Evolutionary conservation across 176 grass and related monocot genomes (phyloP), one percentile per base, ranked within the genome.

Genomic region (Phragmites australis): DNA sequence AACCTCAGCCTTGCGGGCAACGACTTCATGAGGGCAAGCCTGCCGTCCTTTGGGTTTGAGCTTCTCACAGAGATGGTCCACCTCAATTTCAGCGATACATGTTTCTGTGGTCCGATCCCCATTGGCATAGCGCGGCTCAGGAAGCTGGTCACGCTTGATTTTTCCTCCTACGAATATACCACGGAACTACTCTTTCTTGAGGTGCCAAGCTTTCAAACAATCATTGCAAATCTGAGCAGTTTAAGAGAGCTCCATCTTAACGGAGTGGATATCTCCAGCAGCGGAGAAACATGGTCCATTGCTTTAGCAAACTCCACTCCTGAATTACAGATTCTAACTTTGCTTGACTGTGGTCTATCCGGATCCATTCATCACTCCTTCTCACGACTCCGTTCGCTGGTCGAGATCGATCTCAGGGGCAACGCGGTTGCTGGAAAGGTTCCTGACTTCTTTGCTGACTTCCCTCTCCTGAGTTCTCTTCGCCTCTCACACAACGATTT

Each of bases 171-270:
- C 6, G 12, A 22, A n/a, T n/a, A n/a, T n/a, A n/a, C n/a, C n/a
- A n/a, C n/a, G n/a, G n/a, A n/a, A n/a, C n/a, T 15, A 5, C 18
- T 39, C 13, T 83, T 14, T 75, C 59, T 60, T 46, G 72, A 53
- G 42, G 25, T 64, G 11, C 75, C 65, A 11, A 29, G 48, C 1
- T 41, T 85, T 23, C 22, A 44, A 42, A 59, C 69, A 39, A 9
- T 80, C 2, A 23, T 86, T 5, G 13, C 68, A 45, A 75, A 80
- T 70, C 76, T 86, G 1, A 80, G 58, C 59, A 80, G 55, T 57
- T 45, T 80, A 59, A 86, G 47, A 46, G 68, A 74, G 47, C 76
- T 86, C 49, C 15, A 45, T 50, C 58, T 86, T 9, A 58, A 75
- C 39, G 55, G 32, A 9, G 59, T 79, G 41, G 31, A 74, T 58